Evolutionary conservation across 371 early-diverging fungal species (phyloP).

Genomic region (Mortierella sp.): DNA sequence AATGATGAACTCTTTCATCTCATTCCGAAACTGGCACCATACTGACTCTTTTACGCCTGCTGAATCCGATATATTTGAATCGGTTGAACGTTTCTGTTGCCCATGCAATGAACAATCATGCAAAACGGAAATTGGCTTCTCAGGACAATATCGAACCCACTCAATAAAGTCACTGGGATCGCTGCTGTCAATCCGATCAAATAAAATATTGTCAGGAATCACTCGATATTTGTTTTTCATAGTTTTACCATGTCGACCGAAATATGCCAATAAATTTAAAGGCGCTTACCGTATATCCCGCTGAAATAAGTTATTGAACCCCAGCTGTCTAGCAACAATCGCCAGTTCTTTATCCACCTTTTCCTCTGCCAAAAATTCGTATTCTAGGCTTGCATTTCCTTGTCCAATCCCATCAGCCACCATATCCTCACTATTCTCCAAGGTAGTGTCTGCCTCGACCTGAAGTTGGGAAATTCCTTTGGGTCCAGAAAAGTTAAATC

Average conservation of each 20-base stretch:
- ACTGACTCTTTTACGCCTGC: neutral
- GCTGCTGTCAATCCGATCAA: neutral
- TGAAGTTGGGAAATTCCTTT: neutral
- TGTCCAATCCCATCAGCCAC: neutral
- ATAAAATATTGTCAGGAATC: neutral
- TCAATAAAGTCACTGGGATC: neutral
- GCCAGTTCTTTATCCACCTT: neutral
- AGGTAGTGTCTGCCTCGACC: neutral
- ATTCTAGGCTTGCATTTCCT: neutral
- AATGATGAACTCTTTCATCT: neutral
- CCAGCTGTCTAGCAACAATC: too few relatives aligned
- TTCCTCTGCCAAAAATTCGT: neutral
- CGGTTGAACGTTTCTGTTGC: neutral
- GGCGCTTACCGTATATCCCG: neutral
- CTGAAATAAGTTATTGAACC: neutral
- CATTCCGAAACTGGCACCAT: neutral
- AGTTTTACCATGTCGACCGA: neutral
- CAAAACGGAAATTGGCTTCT: conserved; percentile 1
- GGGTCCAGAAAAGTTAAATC: neutral
- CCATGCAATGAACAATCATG: conserved; percentile 2
- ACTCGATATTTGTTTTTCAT: neutral
- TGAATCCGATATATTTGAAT: neutral
- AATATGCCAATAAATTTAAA: neutral
- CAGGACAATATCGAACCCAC: conserved; percentile 9
- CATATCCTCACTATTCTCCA: neutral